Evolutionary conservation across 2,329 filamentous ascomycete genomes (phyloP), one percentile per base, ranked within the genome.

Genomic region (Pestalotiopsis sp.): DNA sequence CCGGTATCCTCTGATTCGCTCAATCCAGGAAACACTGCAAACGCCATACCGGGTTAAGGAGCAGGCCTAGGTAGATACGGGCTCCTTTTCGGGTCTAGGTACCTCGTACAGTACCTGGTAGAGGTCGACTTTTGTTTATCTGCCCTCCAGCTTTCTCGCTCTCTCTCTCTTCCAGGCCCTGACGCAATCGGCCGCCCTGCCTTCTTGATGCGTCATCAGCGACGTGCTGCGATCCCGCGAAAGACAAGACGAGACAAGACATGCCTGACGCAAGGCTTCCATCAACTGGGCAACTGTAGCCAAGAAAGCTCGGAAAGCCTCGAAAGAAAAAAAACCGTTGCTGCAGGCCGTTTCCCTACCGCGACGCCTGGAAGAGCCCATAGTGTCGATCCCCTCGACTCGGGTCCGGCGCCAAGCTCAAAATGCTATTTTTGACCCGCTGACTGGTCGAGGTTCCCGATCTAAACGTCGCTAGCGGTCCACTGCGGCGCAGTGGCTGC

Each of bases 371-470:
- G 59, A 62, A 62, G 12, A 39, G 36, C 36, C 59, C 36, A 20
- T 20, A 62, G 59, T 39, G 59, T 39, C 59, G 59, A 62, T 41
- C 59, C 27, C 45, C 59, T 62, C 31, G 27, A 36, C 14, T 62
- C 59, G 59, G 59, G 31, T 39, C 59, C 27, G 59, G 31, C 59
- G 59, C 59, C 31, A 62, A 62, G 59, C 59, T 20, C n/a, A 62
- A 36, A 62, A 27, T 36, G 59, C 59, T 62, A 62, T 62, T 62
- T 62, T 62, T 62, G 59, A 62, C 59, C 27, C 27, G 14, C 59
- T 62, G 59, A 62, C 27, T 62, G 59, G 59, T 62, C 27, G 59
- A 62, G 4, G 4, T 36, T 20, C 27, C 27, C 59, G 27, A 52
- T 52, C 59, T 61, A 36, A 62, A 39, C n/a, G 13, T 20, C 12